These are phyloP conservation scores for Vanderwaltozyma polyspora DNA, from an alignment of 805 yeast genomes.

Conservation along the genomic window DNA sequence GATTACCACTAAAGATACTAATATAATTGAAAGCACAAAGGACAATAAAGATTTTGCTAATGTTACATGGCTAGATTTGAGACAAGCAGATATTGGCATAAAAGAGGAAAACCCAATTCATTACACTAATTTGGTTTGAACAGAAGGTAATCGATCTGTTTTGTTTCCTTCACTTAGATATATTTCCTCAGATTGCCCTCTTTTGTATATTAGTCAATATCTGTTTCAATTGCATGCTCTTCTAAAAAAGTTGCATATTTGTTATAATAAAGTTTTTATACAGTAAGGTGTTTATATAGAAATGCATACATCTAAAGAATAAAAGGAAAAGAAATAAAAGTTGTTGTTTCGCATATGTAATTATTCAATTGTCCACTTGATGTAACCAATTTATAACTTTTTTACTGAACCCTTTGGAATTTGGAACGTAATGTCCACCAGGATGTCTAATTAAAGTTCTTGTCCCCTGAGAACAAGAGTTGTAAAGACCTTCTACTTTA, in stretches of 20 bases:
- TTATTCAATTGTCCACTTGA: neutral
- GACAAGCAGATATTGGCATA: slow-evolving; percentile 53
- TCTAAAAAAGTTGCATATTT: too few species aligned
- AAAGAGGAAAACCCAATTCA: slow-evolving; percentile 33
- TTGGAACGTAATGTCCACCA: slow-evolving; percentile 96
- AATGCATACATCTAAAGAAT: too few species aligned
- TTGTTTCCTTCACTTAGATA: neutral
- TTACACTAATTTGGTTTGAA: slow-evolving; percentile 14
- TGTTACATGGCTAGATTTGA: slow-evolving; percentile 59
- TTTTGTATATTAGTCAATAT: too few species aligned
- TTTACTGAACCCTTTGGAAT: slow-evolving; percentile 40
- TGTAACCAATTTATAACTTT: slow-evolving; percentile 29
- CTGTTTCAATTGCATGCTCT: too few species aligned
- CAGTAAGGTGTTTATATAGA: too few species aligned
- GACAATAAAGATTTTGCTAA: slow-evolving; percentile 27
- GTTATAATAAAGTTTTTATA: too few species aligned
- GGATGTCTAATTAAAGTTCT: slow-evolving; percentile 61
- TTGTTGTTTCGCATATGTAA: neutral
- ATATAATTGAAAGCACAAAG: slow-evolving; percentile 23
- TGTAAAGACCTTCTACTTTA: slow-evolving; percentile 47
- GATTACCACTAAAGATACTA: slow-evolving; percentile 40
- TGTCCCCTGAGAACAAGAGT: slow-evolving; percentile 33
- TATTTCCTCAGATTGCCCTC: too few species aligned
- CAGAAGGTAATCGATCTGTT: neutral
- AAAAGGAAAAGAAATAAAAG: too few species aligned